Conservation (phyloP, 805 yeast genomes). For the Hanseniaspora singularis region DNA sequence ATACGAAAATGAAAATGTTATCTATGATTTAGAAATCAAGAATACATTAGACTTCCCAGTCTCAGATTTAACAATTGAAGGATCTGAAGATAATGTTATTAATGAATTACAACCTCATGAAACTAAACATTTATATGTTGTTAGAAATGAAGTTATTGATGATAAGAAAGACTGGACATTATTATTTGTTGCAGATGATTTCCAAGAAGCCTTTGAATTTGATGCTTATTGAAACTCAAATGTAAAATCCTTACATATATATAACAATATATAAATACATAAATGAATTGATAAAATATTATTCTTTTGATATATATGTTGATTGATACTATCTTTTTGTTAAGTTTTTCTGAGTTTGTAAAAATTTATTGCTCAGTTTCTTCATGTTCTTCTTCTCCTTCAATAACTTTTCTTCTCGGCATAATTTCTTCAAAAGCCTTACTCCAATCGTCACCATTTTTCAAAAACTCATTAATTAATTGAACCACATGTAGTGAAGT, state of each 20-base stretch:
- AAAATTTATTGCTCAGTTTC: constrained; percentile 21
- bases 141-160: constrained; percentile 71
- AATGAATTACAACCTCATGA: constrained; percentile 23
- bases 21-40: constrained; percentile 70
- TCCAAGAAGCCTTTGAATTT: constrained; percentile 17
- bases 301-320: background rate
- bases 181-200: constrained; percentile 54
- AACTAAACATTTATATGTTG: constrained; percentile 36
- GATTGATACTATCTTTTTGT: too few relatives aligned
- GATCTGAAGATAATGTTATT: constrained; percentile 41
- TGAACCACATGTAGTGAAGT: constrained; percentile 96
- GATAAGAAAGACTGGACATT: constrained; percentile 71
- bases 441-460: constrained; percentile 62
- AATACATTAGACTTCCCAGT: constrained; percentile 76
- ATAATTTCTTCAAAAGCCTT: constrained; percentile 74
- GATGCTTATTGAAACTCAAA: constrained; percentile 22
- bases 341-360: too few relatives aligned
- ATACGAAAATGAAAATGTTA: constrained; percentile 36
- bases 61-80: constrained; percentile 61
- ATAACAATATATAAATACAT: background rate
- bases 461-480: constrained; percentile 68
- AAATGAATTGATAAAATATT: background rate
- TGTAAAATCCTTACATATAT: too few relatives aligned
- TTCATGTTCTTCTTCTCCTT: constrained; percentile 17
- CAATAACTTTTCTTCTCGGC: constrained; percentile 59